Base-by-base conservation (phyloP, 2,329 filamentous ascomycete genomes). In the Ophiocordyceps australis region DNA sequence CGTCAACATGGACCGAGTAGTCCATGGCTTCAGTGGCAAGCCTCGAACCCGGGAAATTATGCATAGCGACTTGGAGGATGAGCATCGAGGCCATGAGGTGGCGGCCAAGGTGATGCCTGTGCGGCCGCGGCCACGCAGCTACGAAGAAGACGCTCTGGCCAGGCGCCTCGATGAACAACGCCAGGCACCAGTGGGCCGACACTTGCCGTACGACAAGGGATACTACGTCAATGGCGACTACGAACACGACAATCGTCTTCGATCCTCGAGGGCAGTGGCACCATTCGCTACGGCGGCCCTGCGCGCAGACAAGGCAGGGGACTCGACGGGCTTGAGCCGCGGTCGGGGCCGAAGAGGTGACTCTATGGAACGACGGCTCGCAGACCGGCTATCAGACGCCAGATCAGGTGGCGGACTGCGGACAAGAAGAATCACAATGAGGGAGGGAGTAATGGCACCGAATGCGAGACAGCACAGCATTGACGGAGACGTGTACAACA, bases 151-250 rank as follows among this genome's bases (percentile, higher is more conserved):
- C 28, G 38, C 54, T 15, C 49, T 57, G 16, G 32, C 54, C 16
- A 54, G 59, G 16, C 52, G 52, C 17, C 41, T 57, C 10, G 62
- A 63, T 28, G 60, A 62, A 29, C 49, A 49, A 17, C 49, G 47
- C 18, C 60, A 66, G 17, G 55, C 55, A 3, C 50, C 56, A 7
- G 7, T 36, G 24, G 32, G 33, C 17, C 41, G 38, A 13, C 36
- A 35, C 7, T 18, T 38, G 6, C 41, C 38, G 22, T 38, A 43
- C 13, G 32, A 22, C 5, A 39, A 50, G 18, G 44, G 52, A 10
- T 66, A 74, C 37, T 66, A 70, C 38, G 60, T 71, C 57, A 71
- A 71, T 30, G 65, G 74, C 16, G 55, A 68, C 32, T 73, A 68
- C 32, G 47, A 55, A 24, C 27, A 26, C 25, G 20, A 20, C 14